Evolutionary conservation across 257 asterid genomes (phyloP).

Genomic region (Ilex asprella): DNA sequence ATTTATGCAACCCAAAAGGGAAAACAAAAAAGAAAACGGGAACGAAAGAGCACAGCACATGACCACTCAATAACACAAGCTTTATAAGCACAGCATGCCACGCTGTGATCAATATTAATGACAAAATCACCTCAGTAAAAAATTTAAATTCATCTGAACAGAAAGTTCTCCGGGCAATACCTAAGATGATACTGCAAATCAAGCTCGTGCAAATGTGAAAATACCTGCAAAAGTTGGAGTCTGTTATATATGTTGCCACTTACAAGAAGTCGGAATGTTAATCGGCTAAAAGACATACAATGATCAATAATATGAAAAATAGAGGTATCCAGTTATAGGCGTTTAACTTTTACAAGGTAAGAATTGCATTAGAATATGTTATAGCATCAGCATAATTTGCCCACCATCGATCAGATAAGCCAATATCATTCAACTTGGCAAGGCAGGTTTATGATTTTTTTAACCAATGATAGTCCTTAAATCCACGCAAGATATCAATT

Average conservation of each 20-base stretch:
- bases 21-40: not conserved
- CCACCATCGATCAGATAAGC: too few species aligned
- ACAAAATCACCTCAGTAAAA: too few species aligned
- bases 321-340: too few species aligned
- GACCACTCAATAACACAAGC: conserved; percentile 8
- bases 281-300: conserved; percentile 5
- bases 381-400: too few species aligned
- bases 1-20: not conserved
- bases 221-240: conserved; percentile 56
- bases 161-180: conserved; percentile 28
- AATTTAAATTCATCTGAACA: too few species aligned
- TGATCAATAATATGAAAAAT: not conserved
- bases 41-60: conserved; percentile 4
- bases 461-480: too few species aligned
- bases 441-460: too few species aligned
- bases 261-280: conserved; percentile 10
- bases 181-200: conserved; percentile 91
- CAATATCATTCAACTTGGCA: too few species aligned
- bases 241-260: conserved; percentile 13
- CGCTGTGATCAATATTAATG: too few species aligned
- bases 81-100: not conserved
- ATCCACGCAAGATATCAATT: too few species aligned
- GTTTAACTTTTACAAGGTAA: too few species aligned
- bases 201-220: conserved; percentile 92
- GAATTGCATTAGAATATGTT: too few species aligned